Evolutionary conservation across 805 yeast species (phyloP), one percentile per base, ranked within the genome.

Genomic region (Wickerhamiella dianesei): DNA sequence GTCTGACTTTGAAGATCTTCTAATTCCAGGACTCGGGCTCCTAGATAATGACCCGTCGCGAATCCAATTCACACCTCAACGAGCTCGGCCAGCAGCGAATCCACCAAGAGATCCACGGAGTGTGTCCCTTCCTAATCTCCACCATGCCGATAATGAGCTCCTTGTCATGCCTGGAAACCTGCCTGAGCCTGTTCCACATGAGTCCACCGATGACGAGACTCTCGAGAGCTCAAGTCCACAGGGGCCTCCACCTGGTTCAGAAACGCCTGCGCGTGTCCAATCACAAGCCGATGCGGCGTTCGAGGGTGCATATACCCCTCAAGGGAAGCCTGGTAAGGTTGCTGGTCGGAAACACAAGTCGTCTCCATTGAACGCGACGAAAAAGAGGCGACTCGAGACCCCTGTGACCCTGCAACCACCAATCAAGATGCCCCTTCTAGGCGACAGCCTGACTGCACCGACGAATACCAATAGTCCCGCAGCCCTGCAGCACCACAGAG

Each of bases 401-500:
- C 12, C 32, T 6, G 32, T 25, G 32, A 6, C 32, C 12, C 32
- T 25, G 32, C 32, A 25, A 12, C 32, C 32, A 25, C 32, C 32
- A 25, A 25, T 25, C 32, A 6, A 12, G 12, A 25, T 25, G 32
- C 32, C 32, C 6, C 9, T 25, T 12, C 32, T 25, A 25, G 32
- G 32, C 6, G 32, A 25, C 32, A 12, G 32, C 6, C 32, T 25
- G 32, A 6, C 32, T 6, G 32, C 32, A 25, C 32, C 32, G 9
- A 25, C 32, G 6, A 25, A 25, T 25, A 25, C n/a, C n/a, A n/a
- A 25, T 12, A 25, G 32, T 12, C 32, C 32, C 9, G 32, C 32
- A 6, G 32, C 59, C 21, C 50, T 58, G 41, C 48, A 55, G n/a
- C 49, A 55, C 29, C 61, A 58, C 46, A 55, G 62, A 14, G 59